A percentile compares a stretch with the other conserved stretches of the same genome.
phyloP scores from a whole-genome alignment of 2,329 filamentous ascomycete species.

The Cladosporium sp. region DNA sequence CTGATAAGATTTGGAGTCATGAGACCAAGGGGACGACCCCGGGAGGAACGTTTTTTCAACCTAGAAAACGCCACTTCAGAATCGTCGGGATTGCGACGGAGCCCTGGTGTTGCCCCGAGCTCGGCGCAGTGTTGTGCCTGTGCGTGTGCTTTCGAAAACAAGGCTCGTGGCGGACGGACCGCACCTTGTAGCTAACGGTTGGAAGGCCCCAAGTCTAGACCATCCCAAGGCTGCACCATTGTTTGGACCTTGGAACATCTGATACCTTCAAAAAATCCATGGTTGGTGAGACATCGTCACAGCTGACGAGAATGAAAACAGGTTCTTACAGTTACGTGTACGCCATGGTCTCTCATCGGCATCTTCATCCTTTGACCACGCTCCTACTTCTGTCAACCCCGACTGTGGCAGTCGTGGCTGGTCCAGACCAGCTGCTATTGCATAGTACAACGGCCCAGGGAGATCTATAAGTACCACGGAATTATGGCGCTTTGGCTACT shows the following conservation, averaged over 20 bases:
- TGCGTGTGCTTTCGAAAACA: background rate
- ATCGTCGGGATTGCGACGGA: background rate
- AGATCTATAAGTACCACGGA: conserved; percentile 1
- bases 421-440: conserved; percentile 6
- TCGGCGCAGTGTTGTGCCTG: background rate
- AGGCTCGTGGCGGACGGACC: conserved; percentile 13
- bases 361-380: background rate
- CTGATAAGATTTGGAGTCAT: conserved; percentile 1
- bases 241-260: conserved; percentile 7
- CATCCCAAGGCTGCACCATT: conserved; percentile 7
- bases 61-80: conserved; percentile 9
- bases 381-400: background rate
- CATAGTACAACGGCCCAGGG: background rate
- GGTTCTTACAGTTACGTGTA: background rate
- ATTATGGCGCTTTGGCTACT: conserved; percentile 5
- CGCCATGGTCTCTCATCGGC: background rate
- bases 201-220: conserved; percentile 5
- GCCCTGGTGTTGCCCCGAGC: background rate
- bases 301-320: background rate
- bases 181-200: background rate
- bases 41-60: background rate
- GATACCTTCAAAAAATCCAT: background rate
- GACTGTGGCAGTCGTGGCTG: background rate
- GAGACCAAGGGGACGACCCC: background rate
- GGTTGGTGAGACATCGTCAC: conserved; percentile 15